These are phyloP conservation scores for Colletotrichum sidae DNA, from an alignment of 2,329 filamentous ascomycete species.

Conservation along the genomic window DNA sequence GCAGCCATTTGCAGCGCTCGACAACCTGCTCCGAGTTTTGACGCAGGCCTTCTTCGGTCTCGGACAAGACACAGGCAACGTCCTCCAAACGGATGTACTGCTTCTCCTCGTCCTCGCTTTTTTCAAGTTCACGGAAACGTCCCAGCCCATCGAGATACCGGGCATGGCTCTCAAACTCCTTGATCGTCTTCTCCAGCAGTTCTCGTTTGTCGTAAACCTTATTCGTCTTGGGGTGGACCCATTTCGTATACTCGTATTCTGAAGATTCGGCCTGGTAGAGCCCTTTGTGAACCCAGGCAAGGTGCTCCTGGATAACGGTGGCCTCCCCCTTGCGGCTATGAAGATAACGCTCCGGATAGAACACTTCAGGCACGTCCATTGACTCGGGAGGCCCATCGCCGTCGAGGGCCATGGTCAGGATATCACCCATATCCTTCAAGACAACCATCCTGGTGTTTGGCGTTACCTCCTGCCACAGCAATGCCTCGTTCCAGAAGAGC, in stretches of 20 bases:
- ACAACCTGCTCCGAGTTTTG: slow-evolving; percentile 49
- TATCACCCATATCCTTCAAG: slow-evolving; percentile 60
- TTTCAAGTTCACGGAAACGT: slow-evolving; percentile 51
- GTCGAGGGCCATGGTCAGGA: slow-evolving; percentile 60
- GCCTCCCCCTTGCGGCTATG: slow-evolving; percentile 58
- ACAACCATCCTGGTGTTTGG: slow-evolving; percentile 55
- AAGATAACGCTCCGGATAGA: slow-evolving; percentile 68
- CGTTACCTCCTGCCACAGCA: slow-evolving; percentile 50
- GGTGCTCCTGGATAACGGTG: slow-evolving; percentile 54
- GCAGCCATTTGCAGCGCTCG: slow-evolving; percentile 45
- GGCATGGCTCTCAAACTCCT: slow-evolving; percentile 38
- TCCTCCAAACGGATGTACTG: slow-evolving; percentile 52
- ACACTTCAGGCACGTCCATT: slow-evolving; percentile 62
- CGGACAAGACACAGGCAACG: slow-evolving; percentile 51
- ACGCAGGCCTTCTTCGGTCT: slow-evolving; percentile 46
- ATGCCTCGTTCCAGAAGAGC: slow-evolving; percentile 59
- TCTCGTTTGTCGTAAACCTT: slow-evolving; percentile 44
- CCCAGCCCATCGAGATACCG: slow-evolving; percentile 51
- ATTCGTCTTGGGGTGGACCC: slow-evolving; percentile 35
- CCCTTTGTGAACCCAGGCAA: slow-evolving; percentile 39
- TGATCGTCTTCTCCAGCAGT: slow-evolving; percentile 45
- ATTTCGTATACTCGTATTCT: slow-evolving; percentile 40
- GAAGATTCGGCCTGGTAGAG: slow-evolving; percentile 37
- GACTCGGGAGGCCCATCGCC: slow-evolving; percentile 54
- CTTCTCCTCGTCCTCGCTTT: slow-evolving; percentile 52